Evolutionary conservation across 2,329 filamentous ascomycete genomes (phyloP).

Genomic region (Pyrenochaeta sp.): DNA sequence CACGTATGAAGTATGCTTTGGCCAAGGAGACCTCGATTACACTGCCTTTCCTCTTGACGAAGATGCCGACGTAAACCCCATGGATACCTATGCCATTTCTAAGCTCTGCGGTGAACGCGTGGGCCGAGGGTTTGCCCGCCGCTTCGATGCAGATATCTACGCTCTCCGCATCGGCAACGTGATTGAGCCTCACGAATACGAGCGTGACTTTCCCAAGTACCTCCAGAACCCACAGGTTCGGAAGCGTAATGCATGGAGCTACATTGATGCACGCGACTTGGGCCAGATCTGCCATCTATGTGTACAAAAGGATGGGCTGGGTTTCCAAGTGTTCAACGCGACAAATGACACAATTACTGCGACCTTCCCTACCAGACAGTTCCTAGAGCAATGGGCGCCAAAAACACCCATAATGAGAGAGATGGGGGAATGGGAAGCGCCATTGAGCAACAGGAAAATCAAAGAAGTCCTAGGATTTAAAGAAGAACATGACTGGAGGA

Average conservation of each 20-base stretch:
- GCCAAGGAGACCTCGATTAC: constrained; percentile 66
- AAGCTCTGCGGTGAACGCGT: constrained; percentile 68
- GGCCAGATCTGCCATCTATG: constrained; percentile 68
- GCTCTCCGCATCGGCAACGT: constrained; percentile 68
- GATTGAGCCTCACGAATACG: constrained; percentile 69
- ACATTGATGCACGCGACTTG: constrained; percentile 69
- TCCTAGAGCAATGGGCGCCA: constrained; percentile 61
- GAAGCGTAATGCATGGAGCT: constrained; percentile 69
- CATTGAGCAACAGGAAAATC: constrained; percentile 68
- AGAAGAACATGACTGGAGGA: constrained; percentile 66
- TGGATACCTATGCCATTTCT: constrained; percentile 68
- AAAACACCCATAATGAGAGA: constrained; percentile 62
- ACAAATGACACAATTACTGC: constrained; percentile 70
- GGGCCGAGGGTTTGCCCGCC: constrained; percentile 64
- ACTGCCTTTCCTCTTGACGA: constrained; percentile 68
- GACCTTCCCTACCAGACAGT: constrained; percentile 60
- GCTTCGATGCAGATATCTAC: constrained; percentile 67
- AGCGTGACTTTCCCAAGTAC: constrained; percentile 60
- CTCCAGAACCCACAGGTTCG: constrained; percentile 60
- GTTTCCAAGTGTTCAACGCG: constrained; percentile 71
- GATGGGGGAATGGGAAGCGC: constrained; percentile 67
- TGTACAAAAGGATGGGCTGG: constrained; percentile 63
- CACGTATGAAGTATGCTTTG: constrained; percentile 69
- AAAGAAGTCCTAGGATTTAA: constrained; percentile 66
- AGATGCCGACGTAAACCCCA: constrained; percentile 66